Evolutionary conservation across 495 filamentous ascomycete genomes (phyloP).

Genomic region (Penicillium chermesinum): DNA sequence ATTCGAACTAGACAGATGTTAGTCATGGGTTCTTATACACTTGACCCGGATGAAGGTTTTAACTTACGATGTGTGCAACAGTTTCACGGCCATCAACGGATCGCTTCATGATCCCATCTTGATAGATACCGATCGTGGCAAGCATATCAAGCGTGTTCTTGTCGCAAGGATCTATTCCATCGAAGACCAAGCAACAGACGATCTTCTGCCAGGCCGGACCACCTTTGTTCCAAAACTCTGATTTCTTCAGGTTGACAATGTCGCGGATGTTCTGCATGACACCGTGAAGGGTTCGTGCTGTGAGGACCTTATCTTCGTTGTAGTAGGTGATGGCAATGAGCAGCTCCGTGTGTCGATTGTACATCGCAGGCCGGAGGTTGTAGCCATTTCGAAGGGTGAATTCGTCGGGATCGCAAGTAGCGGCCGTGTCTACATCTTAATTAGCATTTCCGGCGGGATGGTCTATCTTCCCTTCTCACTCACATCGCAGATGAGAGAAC

Average conservation of each 20-base stretch:
- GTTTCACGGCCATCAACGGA: conserved; percentile 96
- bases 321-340: conserved; percentile 98
- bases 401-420: conserved; percentile 95
- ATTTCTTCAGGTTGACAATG: conserved; percentile 96
- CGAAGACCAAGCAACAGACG: conserved; percentile 89
- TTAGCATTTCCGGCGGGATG: too few relatives aligned
- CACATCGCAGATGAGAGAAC: conserved; percentile 93
- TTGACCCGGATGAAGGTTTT: neutral
- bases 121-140: conserved; percentile 91
- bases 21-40: neutral
- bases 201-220: conserved; percentile 99
- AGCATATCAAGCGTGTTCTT: conserved; percentile 92
- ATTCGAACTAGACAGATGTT: conserved; percentile 66
- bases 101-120: conserved; percentile 97
- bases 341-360: conserved; percentile 96
- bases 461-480: conserved; percentile 17
- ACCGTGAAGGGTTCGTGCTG: conserved; percentile 86
- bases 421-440: conserved; percentile 69
- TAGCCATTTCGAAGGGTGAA: conserved; percentile 98
- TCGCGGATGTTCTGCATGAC: conserved; percentile 98
- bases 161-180: conserved; percentile 96
- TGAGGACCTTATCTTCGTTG: conserved; percentile 96
- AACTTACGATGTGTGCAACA: conserved; percentile 75
- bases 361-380: conserved; percentile 96
- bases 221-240: conserved; percentile 98